Evolutionary conservation across 2,329 filamentous ascomycete genomes (phyloP).

Genomic region (Apiospora malaysiana): DNA sequence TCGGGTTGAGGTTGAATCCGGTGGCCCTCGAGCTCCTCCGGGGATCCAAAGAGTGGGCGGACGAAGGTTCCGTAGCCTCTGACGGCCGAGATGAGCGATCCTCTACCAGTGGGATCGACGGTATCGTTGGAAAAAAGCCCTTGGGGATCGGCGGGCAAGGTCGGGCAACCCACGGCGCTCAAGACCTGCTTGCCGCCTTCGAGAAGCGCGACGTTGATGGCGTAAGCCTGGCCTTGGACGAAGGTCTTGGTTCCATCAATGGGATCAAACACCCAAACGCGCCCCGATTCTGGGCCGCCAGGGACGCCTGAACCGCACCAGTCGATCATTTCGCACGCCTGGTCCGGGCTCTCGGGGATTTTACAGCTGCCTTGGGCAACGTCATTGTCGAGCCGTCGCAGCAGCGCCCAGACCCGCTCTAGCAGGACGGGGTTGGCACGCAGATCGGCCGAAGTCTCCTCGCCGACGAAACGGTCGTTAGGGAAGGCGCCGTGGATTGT

Average conservation of each 20-base stretch:
- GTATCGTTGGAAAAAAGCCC: slow-evolving; percentile 50
- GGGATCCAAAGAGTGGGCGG: slow-evolving; percentile 43
- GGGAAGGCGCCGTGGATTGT: slow-evolving; percentile 59
- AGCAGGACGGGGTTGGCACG: slow-evolving; percentile 49
- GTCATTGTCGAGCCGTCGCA: slow-evolving; percentile 41
- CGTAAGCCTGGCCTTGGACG: slow-evolving; percentile 59
- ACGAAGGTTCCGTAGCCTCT: slow-evolving; percentile 55
- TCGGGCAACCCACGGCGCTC: slow-evolving; percentile 55
- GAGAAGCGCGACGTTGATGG: slow-evolving; percentile 61
- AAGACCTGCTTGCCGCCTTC: slow-evolving; percentile 56
- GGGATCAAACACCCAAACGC: slow-evolving; percentile 65
- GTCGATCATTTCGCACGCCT: slow-evolving; percentile 61
- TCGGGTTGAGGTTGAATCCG: slow-evolving; percentile 42
- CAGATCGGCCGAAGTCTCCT: slow-evolving; percentile 58
- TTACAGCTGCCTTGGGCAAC: slow-evolving; percentile 35
- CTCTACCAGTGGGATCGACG: slow-evolving; percentile 49
- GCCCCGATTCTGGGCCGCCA: slow-evolving; percentile 38
- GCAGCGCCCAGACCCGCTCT: slow-evolving; percentile 53
- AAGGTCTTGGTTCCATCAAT: slow-evolving; percentile 67
- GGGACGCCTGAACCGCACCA: slow-evolving; percentile 52
- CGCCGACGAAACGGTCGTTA: slow-evolving; percentile 57
- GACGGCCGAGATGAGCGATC: slow-evolving; percentile 58
- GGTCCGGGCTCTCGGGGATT: slow-evolving; percentile 46
- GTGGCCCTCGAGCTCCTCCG: slow-evolving; percentile 33
- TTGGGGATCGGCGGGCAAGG: slow-evolving; percentile 46